phyloP scores from a whole-genome alignment of 2,329 filamentous ascomycete species.

The Aspergillus sp. region DNA sequence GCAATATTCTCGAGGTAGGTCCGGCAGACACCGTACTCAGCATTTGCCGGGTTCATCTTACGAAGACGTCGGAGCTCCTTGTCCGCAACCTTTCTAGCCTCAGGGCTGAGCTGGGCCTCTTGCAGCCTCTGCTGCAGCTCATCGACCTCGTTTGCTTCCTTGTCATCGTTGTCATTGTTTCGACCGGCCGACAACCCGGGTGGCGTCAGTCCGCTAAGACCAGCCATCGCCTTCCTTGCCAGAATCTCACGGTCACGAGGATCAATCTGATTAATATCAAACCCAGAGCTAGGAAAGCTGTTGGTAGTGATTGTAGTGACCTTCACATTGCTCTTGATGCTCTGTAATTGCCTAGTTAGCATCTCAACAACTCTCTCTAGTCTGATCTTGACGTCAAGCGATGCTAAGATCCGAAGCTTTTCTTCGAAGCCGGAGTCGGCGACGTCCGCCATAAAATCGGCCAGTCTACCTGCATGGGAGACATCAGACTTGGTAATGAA shows the following conservation, averaged over 20 bases:
- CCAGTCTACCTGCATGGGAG: slow-evolving; percentile 78
- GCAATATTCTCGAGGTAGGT: slow-evolving; percentile 92
- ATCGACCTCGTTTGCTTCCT: slow-evolving; percentile 86
- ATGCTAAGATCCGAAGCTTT: slow-evolving; percentile 82
- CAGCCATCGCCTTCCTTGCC: slow-evolving; percentile 47
- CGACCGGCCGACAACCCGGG: slow-evolving; percentile 48
- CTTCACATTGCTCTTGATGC: slow-evolving; percentile 83
- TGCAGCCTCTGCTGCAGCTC: slow-evolving; percentile 87
- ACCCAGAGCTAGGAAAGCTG: slow-evolving; percentile 60
- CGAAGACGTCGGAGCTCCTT: slow-evolving; percentile 83
- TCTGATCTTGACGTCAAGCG: slow-evolving; percentile 74
- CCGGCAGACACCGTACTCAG: slow-evolving; percentile 90
- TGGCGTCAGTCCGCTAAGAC: slow-evolving; percentile 44
- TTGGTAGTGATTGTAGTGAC: slow-evolving; percentile 76
- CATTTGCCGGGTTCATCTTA: slow-evolving; percentile 95
- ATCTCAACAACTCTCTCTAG: slow-evolving; percentile 82
- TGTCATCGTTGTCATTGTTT: slow-evolving; percentile 64
- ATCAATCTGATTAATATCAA: slow-evolving; percentile 57
- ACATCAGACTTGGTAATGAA: slow-evolving; percentile 83
- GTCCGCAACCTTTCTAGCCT: slow-evolving; percentile 87
- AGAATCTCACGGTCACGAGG: slow-evolving; percentile 50
- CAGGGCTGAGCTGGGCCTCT: slow-evolving; percentile 75
- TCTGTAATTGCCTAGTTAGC: slow-evolving; percentile 76
- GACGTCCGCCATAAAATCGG: slow-evolving; percentile 96
- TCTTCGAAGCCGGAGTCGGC: slow-evolving; percentile 87